These are phyloP conservation scores for Hanseniaspora mollemarum DNA, from an alignment of 805 yeast species.

Conservation along the genomic window DNA sequence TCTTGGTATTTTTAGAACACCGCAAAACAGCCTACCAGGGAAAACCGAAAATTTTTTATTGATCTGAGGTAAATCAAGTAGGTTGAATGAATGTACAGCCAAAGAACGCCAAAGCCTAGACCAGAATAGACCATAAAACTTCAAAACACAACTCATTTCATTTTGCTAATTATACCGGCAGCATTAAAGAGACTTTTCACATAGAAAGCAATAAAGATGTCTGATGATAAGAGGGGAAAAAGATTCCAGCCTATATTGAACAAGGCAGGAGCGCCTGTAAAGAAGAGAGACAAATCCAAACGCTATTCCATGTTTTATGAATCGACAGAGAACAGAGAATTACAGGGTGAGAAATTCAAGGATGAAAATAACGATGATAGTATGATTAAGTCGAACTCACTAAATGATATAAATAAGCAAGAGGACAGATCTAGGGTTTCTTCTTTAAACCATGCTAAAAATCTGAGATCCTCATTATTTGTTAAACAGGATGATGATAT, in stretches of 20 bases:
- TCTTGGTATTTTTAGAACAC: background rate
- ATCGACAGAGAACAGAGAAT: background rate
- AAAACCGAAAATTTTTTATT: background rate
- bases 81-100: too few species aligned
- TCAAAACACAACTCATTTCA: too few species aligned
- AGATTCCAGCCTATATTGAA: background rate
- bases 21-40: background rate
- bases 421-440: constrained; percentile 15
- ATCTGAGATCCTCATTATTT: constrained; percentile 28
- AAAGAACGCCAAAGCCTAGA: too few species aligned
- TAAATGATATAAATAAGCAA: constrained; percentile 5
- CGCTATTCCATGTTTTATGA: constrained; percentile 15
- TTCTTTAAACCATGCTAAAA: constrained; percentile 27
- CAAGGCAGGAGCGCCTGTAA: background rate
- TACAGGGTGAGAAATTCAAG: background rate
- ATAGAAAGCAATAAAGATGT: too few species aligned
- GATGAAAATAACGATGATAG: background rate
- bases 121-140: too few species aligned
- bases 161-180: too few species aligned
- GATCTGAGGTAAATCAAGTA: too few species aligned
- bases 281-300: constrained; percentile 1
- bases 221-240: background rate
- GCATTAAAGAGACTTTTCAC: too few species aligned
- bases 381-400: constrained; percentile 6
- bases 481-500: constrained; percentile 21